Conservation (phyloP, 805 yeast genomes). For the Yarrowia sp. region DNA sequence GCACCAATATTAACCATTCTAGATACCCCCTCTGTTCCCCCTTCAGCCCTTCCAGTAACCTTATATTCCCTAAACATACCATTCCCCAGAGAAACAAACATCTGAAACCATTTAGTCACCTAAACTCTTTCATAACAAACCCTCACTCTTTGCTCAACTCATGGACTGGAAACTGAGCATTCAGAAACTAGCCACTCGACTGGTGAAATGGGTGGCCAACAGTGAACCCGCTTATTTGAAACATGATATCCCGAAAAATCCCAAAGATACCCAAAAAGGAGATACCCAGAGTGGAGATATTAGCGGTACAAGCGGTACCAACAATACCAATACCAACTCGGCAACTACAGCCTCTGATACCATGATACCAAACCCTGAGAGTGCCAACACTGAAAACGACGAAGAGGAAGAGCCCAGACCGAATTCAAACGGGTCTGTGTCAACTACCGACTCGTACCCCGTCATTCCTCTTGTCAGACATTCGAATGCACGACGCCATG, state of each 20-base stretch:
- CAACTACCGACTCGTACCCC: neutral
- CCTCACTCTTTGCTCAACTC: no score
- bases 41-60: no score
- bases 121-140: no score
- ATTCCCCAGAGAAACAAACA: no score
- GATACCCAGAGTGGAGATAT: no score
- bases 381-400: neutral
- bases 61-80: no score
- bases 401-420: neutral
- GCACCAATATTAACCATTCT: no score
- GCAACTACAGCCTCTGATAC: neutral
- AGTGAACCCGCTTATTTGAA: neutral
- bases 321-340: neutral
- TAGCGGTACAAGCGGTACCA: no score
- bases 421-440: neutral
- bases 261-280: neutral
- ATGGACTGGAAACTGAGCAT: neutral
- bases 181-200: neutral
- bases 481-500: neutral
- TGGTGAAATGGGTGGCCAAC: neutral
- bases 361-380: neutral
- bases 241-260: neutral
- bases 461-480: neutral
- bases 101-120: no score
- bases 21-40: no score